Percentiles rank a stretch among this genome's conserved stretches.
Conservation (phyloP, 441 rosid genomes). For the Omphalea diandra region DNA sequence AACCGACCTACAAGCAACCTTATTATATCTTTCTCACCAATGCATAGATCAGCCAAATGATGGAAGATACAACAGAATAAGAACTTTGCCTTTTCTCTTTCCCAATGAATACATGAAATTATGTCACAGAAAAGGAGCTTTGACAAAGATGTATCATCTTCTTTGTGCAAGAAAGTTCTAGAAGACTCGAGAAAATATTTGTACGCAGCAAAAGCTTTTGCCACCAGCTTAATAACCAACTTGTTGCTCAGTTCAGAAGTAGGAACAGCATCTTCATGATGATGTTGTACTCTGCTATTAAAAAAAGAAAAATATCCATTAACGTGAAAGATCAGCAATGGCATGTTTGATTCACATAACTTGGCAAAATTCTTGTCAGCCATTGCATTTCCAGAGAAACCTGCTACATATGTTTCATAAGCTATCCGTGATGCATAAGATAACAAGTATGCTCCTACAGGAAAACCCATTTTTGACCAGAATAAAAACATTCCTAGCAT, state of each 20-base stretch:
- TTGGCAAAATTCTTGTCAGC: conserved; percentile 17
- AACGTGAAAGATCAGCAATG: conserved; percentile 37
- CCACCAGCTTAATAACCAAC: conserved; percentile 33
- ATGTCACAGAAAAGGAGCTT: conserved; percentile 36
- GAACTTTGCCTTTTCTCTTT: conserved; percentile 26
- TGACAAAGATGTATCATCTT: conserved; percentile 29
- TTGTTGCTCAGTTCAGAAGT: conserved; percentile 29
- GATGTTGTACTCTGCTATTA: conserved; percentile 23
- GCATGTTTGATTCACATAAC: conserved; percentile 21
- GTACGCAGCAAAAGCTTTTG: conserved; percentile 43
- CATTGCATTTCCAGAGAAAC: conserved; percentile 27
- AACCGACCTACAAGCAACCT: conserved; percentile 36
- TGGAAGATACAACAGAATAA: conserved; percentile 30
- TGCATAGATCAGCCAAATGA: conserved; percentile 43
- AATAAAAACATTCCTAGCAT: conserved; percentile 37
- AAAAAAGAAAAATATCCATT: conserved; percentile 39
- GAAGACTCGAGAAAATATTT: conserved; percentile 33
- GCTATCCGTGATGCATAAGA: conserved; percentile 44
- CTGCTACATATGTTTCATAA: conserved; percentile 35
- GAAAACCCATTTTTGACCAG: conserved; percentile 42
- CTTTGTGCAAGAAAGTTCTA: conserved; percentile 20
- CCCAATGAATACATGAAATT: conserved; percentile 35
- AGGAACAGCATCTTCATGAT: conserved; percentile 18
- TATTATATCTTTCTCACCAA: conserved; percentile 31
- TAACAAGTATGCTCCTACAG: conserved; percentile 43